Base-by-base conservation (phyloP, 176 grass and related monocot genomes). In the Triticum timopheevii region DNA sequence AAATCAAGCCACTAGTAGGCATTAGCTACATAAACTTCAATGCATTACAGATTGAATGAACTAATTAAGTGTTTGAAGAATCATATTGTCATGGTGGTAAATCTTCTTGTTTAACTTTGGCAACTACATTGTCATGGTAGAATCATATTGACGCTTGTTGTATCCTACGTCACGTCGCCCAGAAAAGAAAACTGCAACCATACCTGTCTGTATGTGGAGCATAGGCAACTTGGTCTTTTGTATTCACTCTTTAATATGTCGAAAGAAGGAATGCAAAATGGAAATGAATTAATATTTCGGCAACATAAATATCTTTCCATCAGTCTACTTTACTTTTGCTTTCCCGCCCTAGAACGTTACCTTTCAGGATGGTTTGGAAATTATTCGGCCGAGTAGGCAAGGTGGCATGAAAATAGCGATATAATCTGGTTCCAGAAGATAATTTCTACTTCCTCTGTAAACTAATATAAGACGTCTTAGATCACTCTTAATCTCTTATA, bases 1-100 rank as follows among this genome's bases (percentile, higher is more conserved):
- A 61, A 40, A 64, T 77, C 1, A 63, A 0, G 45, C 23, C 65
- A 61, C 25, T 45, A 31, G 68, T 65, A 30, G 11, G 1, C 13
- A 61, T 73, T 89, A n/a, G 7, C 6, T 84, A 76, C 20, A 69
- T 73, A 44, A 34, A 58, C 13, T 28, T 68, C 50, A 69, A 61
- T 69, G 47, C 34, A 28, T 76, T 20, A 45, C 11, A 6, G 69
- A 25, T 73, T 17, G 45, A 69, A 38, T 67, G 44, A 50, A 35
- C 59, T 38, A 59, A 44, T 27, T n/a, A 35, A 4, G 36, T 49
- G 2, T 8, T 38, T 13, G 16, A 61, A 42, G 13, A 80, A 20
- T 80, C 58, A 13, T 63, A 38, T 22, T 30, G 63, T 40, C 13
- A 38, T 65, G 6, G 28, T 36, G 19, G 25, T 23, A 22, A 68